Base-by-base conservation (phyloP, 2,329 filamentous ascomycete genomes). In the Cladosporium sp. region DNA sequence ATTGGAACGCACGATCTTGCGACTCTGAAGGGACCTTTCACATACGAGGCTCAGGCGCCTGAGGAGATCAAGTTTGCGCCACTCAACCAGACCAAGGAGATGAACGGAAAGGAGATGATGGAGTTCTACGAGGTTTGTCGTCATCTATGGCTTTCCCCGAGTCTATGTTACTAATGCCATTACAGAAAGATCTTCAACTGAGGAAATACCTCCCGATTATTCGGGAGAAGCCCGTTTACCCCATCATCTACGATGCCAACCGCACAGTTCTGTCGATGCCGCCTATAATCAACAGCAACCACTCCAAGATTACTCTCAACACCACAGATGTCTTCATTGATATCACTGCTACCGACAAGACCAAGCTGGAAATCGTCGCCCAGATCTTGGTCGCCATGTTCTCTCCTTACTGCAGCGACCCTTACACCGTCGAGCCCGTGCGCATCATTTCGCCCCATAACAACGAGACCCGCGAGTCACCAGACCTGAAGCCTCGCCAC, bases 351-450 rank as follows among this genome's bases (percentile, higher is more conserved):
- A 92, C 90, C 36, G 93, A 99, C 68, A 85, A 87, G 67, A 99
- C 95, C 22, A 99, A 99, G 76, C 80, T 97, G 39, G 91, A 96
- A 61, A 89, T 99, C 58, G 92, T 96, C 54, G 89, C 87, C 73
- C 90, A 95, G 69, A 96, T 96, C 66, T 85, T 99, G 69, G 88
- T 96, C 37, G 83, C 92, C 64, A 99, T 99, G 92, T 99, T 99
- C 79, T 95, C 88, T 40, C 80, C 85, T 65, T 96, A 97, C 73
- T 91, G 88, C 64, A 79, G 81, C 17, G 89, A 96, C 65, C 83
- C 84, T 20, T 96, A 93, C 80, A 93, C 90, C 45, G 83, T 99
- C 60, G 93, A 99, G 72, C 91, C 93, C 4, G 84, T 99, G 62
- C 85, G 92, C 70, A 89, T 99, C 63, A 80, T 93, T 53, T 97